Evolutionary conservation across 108 stramenopile species (phyloP), one percentile per base, ranked within the genome.

Genomic region (Pseudonitzschia multiseries): DNA sequence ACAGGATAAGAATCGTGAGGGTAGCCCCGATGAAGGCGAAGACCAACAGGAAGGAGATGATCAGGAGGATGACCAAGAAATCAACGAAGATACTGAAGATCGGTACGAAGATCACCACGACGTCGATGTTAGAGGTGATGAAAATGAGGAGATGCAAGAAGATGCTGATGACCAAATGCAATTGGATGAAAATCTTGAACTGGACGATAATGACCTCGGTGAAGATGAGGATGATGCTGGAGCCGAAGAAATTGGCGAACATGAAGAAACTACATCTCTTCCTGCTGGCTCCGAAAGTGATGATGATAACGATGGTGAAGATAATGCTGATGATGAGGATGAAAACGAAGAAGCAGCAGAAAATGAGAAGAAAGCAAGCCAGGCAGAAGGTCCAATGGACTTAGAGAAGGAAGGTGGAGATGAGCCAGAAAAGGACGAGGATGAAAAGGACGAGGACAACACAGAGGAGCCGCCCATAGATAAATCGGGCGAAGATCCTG

Each of bases 1-100:
- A 40, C 48, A 86, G 31, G 96, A 96, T 52, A 95, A 98, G 78
- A 86, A 92, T 63, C 74, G 85, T 18, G 95, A 97, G 12, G 95
- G 86, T 56, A 83, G 75, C 22, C 61, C 61, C 29, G 61, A 62
- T 18, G 81, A 65, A 40, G 74, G 59, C 60, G 42, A 69, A 51
- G 66, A 68, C 28, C 79, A 87, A 24, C 71, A 78, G 29, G 76
- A 81, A 13, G n/a, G n/a, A n/a, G n/a, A n/a, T n/a, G n/a, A n/a
- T n/a, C n/a, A n/a, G n/a, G n/a, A n/a, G n/a, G 70, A 84, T 18
- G 83, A 79, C 18, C 36, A 36, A 36, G 57, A 8, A 73, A 82
- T 84, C 28, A 85, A 85, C 27, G 81, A 91, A 13, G 81, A 92
- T 51, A 93, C 90, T 53, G 88, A 89, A 44, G 91, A 91, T 53